These are phyloP conservation scores for Cadophora sp. DNA, from an alignment of 2,329 filamentous ascomycete genomes.

Conservation along the genomic window DNA sequence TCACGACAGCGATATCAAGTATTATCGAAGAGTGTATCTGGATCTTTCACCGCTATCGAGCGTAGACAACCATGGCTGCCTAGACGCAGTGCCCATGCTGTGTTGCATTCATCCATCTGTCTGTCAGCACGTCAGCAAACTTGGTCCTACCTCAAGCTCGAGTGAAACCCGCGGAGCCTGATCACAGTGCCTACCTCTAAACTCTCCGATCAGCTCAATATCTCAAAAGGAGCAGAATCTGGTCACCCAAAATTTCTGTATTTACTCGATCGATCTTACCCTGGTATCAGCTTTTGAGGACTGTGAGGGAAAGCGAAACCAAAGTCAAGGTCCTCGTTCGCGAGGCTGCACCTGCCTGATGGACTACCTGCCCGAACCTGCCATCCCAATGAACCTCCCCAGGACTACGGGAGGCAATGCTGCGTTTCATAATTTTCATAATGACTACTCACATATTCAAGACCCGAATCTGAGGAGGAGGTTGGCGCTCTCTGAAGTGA, in stretches of 20 bases:
- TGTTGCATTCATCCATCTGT: constrained; percentile 12
- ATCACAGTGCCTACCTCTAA: background rate
- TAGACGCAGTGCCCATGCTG: constrained; percentile 8
- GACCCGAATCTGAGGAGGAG: constrained; percentile 80
- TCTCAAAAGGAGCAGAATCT: background rate
- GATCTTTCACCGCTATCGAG: background rate
- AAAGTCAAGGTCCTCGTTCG: constrained; percentile 12
- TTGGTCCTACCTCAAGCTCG: background rate
- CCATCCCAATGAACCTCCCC: constrained; percentile 33
- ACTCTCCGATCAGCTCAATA: background rate
- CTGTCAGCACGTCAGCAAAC: constrained; percentile 17
- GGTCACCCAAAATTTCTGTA: background rate
- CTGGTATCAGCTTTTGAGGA: background rate
- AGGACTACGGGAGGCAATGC: constrained; percentile 67
- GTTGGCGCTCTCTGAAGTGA: constrained; percentile 71
- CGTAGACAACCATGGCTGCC: constrained; percentile 1
- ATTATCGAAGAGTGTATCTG: background rate
- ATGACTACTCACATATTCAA: constrained; percentile 60
- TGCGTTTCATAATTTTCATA: constrained; percentile 73
- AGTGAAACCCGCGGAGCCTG: background rate
- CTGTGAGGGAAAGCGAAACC: background rate
- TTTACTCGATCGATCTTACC: background rate
- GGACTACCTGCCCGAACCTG: constrained; percentile 37
- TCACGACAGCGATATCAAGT: constrained; percentile 8
- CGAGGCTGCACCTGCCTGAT: constrained; percentile 28